Evolutionary conservation across 31 red algal species (phyloP).

Genomic region (Odonthalia washingtoniensis): DNA sequence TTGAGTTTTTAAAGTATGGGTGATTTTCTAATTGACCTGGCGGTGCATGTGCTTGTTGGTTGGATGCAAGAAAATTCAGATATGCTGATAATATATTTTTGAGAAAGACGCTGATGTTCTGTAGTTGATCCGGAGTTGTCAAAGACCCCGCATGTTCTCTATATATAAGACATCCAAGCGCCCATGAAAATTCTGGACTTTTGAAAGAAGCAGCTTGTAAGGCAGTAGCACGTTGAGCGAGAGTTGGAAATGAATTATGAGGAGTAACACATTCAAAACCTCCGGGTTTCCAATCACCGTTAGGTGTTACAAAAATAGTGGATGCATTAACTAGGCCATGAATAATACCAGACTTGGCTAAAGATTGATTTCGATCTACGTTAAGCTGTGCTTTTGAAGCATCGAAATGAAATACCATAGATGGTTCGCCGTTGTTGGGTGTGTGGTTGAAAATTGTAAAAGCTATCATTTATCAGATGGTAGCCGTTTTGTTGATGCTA

Average conservation of each 20-base stretch:
- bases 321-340: constrained; percentile 88
- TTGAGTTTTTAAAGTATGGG: constrained; percentile 69
- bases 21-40: constrained; percentile 75
- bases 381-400: constrained; percentile 36
- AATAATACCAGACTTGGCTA: constrained; percentile 69
- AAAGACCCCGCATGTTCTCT: constrained; percentile 78
- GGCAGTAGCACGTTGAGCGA: constrained; percentile 49
- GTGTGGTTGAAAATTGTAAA: too few species aligned
- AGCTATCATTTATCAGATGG: too few species aligned
- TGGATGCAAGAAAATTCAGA: constrained; percentile 84
- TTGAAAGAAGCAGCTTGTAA: constrained; percentile 63
- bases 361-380: constrained; percentile 10
- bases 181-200: constrained; percentile 90
- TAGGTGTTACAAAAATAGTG: constrained; percentile 92
- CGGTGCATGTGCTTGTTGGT: constrained; percentile 56
- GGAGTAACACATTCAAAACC: constrained; percentile 83
- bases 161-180: constrained; percentile 95
- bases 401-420: constrained; percentile 66
- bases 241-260: constrained; percentile 50
- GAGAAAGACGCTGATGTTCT: constrained; percentile 67
- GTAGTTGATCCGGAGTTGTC: constrained; percentile 77
- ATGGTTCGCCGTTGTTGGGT: constrained; percentile 42
- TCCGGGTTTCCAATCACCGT: too few species aligned
- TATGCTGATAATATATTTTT: constrained; percentile 86
- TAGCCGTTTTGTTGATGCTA: too few species aligned